phyloP scores from a whole-genome alignment of 176 grass and related monocot genomes.

The sorghum (Sorghum bicolor) region Sorghum_bicolor_NCBIv3 NC_012873.2:923501-924000 shows the following conservation, averaged over 20 bases:
- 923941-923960: constrained; percentile 36
- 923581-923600: constrained; percentile 67
- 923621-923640: constrained; percentile 1
- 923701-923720: constrained; percentile 29
- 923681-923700: constrained; percentile 54
- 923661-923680: constrained; percentile 10
- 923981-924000: neutral
- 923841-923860: constrained; percentile 48
- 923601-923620: constrained; percentile 34
- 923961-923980: constrained; percentile 12
- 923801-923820: constrained; percentile 29
- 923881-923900: constrained; percentile 95
- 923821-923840: constrained; percentile 22
- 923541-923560: constrained; percentile 45
- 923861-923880: constrained; percentile 88
- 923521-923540: constrained; percentile 43
- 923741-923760: constrained; percentile 32
- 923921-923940: constrained; percentile 94
- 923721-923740: neutral
- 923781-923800: constrained; percentile 47
- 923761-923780: constrained; percentile 19
- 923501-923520: constrained; percentile 50
- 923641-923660: constrained; percentile 8
- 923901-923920: constrained; percentile 79
- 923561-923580: constrained; percentile 34